These are phyloP conservation scores for Yamadazyma olivae DNA, from an alignment of 805 yeast species.

Conservation along the genomic window DNA sequence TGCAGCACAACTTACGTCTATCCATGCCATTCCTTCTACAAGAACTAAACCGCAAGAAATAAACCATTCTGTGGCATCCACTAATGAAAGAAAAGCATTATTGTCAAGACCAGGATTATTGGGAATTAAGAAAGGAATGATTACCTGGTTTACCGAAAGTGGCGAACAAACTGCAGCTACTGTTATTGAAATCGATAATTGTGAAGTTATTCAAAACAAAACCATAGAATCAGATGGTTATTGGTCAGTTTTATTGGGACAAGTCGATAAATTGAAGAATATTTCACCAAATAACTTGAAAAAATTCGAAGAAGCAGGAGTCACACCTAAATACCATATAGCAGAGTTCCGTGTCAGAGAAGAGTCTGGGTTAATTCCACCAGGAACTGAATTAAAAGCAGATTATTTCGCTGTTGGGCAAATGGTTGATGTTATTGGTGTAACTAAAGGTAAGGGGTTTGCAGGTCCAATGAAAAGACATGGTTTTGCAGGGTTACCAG, in stretches of 20 bases:
- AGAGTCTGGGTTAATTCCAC: slow-evolving; percentile 61
- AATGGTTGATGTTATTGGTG: slow-evolving; percentile 74
- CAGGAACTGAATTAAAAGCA: slow-evolving; percentile 77
- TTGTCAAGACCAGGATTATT: slow-evolving; percentile 79
- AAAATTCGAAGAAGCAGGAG: slow-evolving; percentile 72
- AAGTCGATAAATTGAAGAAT: slow-evolving; percentile 65
- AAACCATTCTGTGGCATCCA: slow-evolving; percentile 64
- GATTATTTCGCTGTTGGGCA: slow-evolving; percentile 84
- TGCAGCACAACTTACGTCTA: slow-evolving; percentile 46
- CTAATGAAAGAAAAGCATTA: slow-evolving; percentile 69
- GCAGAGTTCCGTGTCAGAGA: slow-evolving; percentile 79
- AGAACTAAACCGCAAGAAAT: slow-evolving; percentile 48
- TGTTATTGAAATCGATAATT: slow-evolving; percentile 79
- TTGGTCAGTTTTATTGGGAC: slow-evolving; percentile 84
- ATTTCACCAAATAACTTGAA: slow-evolving; percentile 60
- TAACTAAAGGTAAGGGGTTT: slow-evolving; percentile 91
- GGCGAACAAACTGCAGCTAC: slow-evolving; percentile 83
- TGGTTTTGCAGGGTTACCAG: slow-evolving; percentile 83
- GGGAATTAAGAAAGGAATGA: slow-evolving; percentile 88
- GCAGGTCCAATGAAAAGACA: slow-evolving; percentile 98
- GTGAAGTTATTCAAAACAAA: slow-evolving; percentile 77
- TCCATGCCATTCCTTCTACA: slow-evolving; percentile 48
- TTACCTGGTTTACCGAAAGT: slow-evolving; percentile 68
- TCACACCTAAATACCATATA: slow-evolving; percentile 75
- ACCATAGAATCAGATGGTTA: slow-evolving; percentile 75